A percentile compares a stretch with the other conserved stretches of the same genome.
phyloP scores from a whole-genome alignment of 345 rosid species.

The Sisymbrium altissimum region DNA sequence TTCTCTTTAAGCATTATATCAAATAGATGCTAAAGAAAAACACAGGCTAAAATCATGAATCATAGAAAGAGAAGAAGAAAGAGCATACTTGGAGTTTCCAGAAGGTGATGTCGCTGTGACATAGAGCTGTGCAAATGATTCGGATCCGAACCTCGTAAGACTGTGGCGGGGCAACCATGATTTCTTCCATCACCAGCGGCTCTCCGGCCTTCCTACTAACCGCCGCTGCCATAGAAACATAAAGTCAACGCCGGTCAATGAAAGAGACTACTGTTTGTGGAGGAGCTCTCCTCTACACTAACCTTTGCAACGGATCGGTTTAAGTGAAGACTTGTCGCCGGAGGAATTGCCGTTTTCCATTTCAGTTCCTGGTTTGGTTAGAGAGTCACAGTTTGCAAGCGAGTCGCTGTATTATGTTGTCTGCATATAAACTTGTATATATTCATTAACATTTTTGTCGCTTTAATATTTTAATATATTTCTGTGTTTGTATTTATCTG shows the following conservation, averaged over 20 bases:
- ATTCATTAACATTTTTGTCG: not conserved
- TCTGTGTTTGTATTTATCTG: not conserved
- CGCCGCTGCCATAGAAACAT: conserved; percentile 50
- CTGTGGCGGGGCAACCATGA: conserved; percentile 68
- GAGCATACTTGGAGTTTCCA: conserved; percentile 67
- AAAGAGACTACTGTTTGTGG: not conserved
- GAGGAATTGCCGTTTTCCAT: conserved; percentile 36
- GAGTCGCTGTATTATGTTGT: not conserved
- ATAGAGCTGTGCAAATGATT: conserved; percentile 70
- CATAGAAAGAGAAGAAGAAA: not conserved
- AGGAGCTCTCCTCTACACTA: not conserved
- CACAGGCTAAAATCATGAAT: not conserved
- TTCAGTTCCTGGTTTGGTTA: not conserved
- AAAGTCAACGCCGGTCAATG: not conserved
- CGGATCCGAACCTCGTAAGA: conserved; percentile 71
- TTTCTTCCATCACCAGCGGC: conserved; percentile 74
- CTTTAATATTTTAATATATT: not conserved
- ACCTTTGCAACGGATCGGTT: conserved; percentile 72
- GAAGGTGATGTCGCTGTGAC: conserved; percentile 70
- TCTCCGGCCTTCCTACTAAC: conserved; percentile 63
- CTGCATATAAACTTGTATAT: too few relatives aligned
- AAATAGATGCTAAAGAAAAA: not conserved
- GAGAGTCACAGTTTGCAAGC: not conserved
- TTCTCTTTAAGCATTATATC: too few relatives aligned
- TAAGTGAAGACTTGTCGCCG: conserved; percentile 27